Evolutionary conservation across 2,329 filamentous ascomycete species (phyloP).

Genomic region (Scortechinia acanthostroma): DNA sequence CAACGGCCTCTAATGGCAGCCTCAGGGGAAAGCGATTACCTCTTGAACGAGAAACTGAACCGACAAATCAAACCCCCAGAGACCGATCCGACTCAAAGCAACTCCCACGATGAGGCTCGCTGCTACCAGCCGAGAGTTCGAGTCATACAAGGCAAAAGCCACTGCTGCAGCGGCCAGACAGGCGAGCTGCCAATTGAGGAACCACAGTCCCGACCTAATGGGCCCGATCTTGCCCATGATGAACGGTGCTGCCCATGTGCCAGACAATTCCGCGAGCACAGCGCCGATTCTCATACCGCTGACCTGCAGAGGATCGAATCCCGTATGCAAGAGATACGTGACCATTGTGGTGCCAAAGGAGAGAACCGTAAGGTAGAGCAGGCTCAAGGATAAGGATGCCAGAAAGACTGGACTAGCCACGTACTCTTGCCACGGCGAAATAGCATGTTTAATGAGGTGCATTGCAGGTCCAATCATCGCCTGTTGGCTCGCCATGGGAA

Average conservation of each 20-base stretch:
- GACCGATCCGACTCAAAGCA: conserved; percentile 47
- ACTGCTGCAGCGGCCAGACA: conserved; percentile 36
- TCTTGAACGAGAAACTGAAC: conserved; percentile 55
- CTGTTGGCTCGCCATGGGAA: no score
- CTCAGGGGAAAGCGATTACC: conserved; percentile 22
- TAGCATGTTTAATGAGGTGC: conserved; percentile 10
- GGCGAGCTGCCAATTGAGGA: conserved; percentile 58
- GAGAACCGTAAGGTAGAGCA: conserved; percentile 57
- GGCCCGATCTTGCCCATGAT: conserved; percentile 45
- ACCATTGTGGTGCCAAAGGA: conserved; percentile 56
- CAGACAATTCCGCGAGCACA: conserved; percentile 46
- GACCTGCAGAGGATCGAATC: conserved; percentile 40
- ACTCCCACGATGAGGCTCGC: conserved; percentile 38
- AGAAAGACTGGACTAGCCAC: conserved; percentile 45
- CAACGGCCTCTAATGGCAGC: not conserved
- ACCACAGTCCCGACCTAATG: conserved; percentile 66
- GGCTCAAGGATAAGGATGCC: conserved; percentile 47
- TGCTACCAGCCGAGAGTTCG: conserved; percentile 17
- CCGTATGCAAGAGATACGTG: conserved; percentile 49
- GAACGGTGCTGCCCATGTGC: conserved; percentile 51
- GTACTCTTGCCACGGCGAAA: conserved; percentile 31
- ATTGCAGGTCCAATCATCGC: not conserved
- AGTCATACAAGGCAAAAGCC: not conserved
- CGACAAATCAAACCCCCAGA: conserved; percentile 56
- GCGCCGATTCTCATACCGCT: conserved; percentile 42